phyloP scores from a whole-genome alignment of 495 filamentous ascomycete species.

The Daldinia vernicosa region DNA sequence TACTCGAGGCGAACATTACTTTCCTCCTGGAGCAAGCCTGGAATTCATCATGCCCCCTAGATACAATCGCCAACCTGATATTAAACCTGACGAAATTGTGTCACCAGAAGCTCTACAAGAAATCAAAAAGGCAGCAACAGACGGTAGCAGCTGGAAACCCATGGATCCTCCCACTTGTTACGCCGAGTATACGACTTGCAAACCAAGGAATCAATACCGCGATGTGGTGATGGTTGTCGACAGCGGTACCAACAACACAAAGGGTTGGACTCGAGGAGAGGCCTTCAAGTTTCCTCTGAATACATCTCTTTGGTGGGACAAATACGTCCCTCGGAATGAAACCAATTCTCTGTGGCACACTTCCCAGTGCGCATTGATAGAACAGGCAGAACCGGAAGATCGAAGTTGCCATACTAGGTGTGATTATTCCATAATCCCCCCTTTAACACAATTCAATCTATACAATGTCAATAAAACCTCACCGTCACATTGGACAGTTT shows the following conservation, averaged over 20 bases:
- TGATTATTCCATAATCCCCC: neutral
- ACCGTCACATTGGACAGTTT: neutral
- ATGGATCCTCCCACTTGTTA: neutral
- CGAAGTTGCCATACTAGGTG: neutral
- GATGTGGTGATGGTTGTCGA: neutral
- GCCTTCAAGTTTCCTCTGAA: neutral
- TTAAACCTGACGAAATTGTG: too few species aligned
- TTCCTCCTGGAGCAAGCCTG: neutral
- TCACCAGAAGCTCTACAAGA: too few species aligned
- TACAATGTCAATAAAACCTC: neutral
- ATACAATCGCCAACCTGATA: too few species aligned
- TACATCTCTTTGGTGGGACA: neutral
- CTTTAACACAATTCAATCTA: neutral
- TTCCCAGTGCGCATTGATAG: too few species aligned
- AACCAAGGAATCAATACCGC: neutral
- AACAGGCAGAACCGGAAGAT: too few species aligned
- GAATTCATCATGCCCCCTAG: too few species aligned
- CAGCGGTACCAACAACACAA: neutral
- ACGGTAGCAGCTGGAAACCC: neutral
- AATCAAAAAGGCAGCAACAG: neutral
- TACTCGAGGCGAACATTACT: neutral
- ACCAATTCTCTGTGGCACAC: neutral
- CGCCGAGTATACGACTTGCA: neutral
- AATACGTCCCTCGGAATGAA: neutral
- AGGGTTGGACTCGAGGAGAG: neutral